Percentiles rank a stretch among this genome's conserved stretches.
Conservation (phyloP, 2,329 filamentous ascomycete species). For the Trichoderma atrobrunneum region DNA sequence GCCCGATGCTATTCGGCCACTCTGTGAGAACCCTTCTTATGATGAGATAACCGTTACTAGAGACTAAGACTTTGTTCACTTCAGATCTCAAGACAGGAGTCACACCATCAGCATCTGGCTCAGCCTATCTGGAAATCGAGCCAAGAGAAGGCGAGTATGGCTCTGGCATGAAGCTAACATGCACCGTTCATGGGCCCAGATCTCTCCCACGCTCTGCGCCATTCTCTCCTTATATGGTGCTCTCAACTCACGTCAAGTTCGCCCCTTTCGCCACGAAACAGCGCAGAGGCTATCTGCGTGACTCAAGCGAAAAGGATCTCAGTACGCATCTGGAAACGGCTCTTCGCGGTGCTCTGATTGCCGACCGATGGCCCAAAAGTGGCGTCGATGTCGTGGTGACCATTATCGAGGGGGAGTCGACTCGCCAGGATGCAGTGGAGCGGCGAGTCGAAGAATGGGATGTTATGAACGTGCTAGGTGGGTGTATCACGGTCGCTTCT, state of each 20-base stretch:
- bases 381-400: conserved; percentile 94
- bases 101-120: conserved; percentile 89
- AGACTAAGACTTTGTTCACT: conserved; percentile 16
- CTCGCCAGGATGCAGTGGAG: conserved; percentile 51
- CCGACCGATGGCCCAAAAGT: conserved; percentile 97
- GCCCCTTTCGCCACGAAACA: conserved; percentile 86
- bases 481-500: conserved; percentile 89
- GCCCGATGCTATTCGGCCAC: conserved; percentile 73
- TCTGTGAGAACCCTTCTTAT: conserved; percentile 60
- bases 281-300: conserved; percentile 80
- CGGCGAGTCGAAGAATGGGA: conserved; percentile 70
- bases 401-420: conserved; percentile 88
- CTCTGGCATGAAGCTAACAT: conserved; percentile 83
- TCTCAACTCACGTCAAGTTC: conserved; percentile 94
- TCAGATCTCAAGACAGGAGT: conserved; percentile 86
- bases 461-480: conserved; percentile 85
- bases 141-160: conserved; percentile 45
- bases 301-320: conserved; percentile 82
- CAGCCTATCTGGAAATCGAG: conserved; percentile 75
- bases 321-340: conserved; percentile 90
- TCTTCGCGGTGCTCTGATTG: conserved; percentile 83
- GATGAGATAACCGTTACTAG: neutral
- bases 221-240: conserved; percentile 87
- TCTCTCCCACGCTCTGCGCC: conserved; percentile 85
- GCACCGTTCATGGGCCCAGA: conserved; percentile 88